Evolutionary conservation across 2,329 filamentous ascomycete genomes (phyloP), one percentile per base, ranked within the genome.

Genomic region (Epichloe brachyelytri): DNA sequence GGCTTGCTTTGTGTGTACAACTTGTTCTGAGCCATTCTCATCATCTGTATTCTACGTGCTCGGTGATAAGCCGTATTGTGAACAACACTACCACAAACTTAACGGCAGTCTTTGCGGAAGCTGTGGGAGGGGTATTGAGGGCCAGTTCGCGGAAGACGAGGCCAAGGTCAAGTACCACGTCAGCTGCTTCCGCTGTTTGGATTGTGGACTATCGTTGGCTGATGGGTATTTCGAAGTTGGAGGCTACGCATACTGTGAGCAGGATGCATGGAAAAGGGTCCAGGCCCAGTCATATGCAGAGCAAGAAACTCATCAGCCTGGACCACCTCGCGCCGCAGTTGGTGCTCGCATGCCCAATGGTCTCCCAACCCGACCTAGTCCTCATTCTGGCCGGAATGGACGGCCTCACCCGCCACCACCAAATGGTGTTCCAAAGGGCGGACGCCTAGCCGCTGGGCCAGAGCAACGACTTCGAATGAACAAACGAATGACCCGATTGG

Each of bases 31-130:
- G 50, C 84, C 89, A 1, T 98, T 97, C 63, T 74, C 82, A 19
- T 95, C 89, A 0, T 79, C 88, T 1, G 89, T 93, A 53, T 97
- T 97, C 60, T 98, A 98, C 64, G 90, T 98, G 11, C 79, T 89
- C 53, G 71, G 85, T 56, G 88, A 98, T 68, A 77, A 81, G 53
- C 93, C 93, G 0, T 96, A 91, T 68, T 97, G 93, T 67, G 85
- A 88, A 58, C 82, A 83, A 47, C 89, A 97, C 67, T 98, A 97
- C 64, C 93, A 98, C 69, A 79, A 86, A 65, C 77, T 93, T 36
- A 97, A 97, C 60, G 85, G 85, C 48, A 95, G 88, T 45, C 71
- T 96, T 1, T 98, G 93, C 64, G 78, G 79, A 15, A 77, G 77
- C 33, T 98, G 93, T 65, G 78, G 86, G 56, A 73, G 74, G 11